These are phyloP conservation scores for Alliaria petiolata DNA, from an alignment of 345 rosid genomes.

Conservation along the genomic window DNA sequence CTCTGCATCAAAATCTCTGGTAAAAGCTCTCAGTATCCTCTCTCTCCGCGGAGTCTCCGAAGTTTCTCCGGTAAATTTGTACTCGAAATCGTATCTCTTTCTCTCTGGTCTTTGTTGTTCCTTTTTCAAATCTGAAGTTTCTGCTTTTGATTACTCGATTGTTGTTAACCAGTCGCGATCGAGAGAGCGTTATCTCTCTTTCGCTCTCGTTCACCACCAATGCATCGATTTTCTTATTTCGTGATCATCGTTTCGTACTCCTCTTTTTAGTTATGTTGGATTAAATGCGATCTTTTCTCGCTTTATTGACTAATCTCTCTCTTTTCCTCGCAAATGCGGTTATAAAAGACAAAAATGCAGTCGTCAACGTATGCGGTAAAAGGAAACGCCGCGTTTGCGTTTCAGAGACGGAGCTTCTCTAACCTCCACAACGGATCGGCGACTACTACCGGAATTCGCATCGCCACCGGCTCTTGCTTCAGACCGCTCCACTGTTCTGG, in stretches of 20 bases:
- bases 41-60: conserved; percentile 47
- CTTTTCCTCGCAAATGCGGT: conserved; percentile 8
- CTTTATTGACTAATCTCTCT: conserved; percentile 21
- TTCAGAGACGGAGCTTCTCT: conserved; percentile 33
- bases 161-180: conserved; percentile 15
- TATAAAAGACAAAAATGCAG: conserved; percentile 47
- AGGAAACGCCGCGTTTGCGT: conserved; percentile 40
- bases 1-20: conserved; percentile 16
- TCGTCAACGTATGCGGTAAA: conserved; percentile 48
- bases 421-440: conserved; percentile 25
- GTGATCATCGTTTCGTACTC: conserved; percentile 9
- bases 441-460: conserved; percentile 27
- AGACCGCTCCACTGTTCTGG: conserved; percentile 35
- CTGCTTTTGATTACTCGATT: neutral
- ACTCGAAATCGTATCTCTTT: conserved; percentile 2
- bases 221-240: neutral
- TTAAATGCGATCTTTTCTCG: neutral
- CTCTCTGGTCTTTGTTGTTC: neutral
- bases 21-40: neutral
- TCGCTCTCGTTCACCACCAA: conserved; percentile 1
- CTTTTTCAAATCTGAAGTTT: conserved; percentile 6
- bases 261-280: neutral
- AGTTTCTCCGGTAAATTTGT: conserved; percentile 22
- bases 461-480: conserved; percentile 29
- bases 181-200: neutral